Percentiles rank a stretch among this genome's conserved stretches.
These are phyloP conservation scores for Typha latifolia DNA, from an alignment of 176 grass and related monocot species.

Conservation along the genomic window DNA sequence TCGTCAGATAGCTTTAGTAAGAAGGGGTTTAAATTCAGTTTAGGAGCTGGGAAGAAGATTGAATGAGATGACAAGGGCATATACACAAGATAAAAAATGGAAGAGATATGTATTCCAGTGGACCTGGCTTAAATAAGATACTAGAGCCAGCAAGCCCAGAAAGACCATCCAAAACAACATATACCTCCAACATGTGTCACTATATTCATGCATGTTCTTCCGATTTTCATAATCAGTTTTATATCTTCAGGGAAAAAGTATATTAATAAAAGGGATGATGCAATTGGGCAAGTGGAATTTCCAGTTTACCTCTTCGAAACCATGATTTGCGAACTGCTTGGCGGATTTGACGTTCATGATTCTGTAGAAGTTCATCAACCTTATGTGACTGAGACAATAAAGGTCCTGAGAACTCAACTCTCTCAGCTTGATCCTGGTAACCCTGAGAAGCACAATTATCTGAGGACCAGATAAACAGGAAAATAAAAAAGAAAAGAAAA, in stretches of 20 bases:
- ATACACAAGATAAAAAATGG: no score
- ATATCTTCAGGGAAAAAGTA: neutral
- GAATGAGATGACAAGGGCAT: no score
- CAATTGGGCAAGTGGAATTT: neutral
- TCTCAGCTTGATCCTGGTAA: conserved; percentile 42
- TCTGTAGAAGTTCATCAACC: conserved; percentile 84
- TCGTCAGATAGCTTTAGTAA: no score
- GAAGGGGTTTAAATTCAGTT: no score
- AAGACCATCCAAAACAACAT: no score
- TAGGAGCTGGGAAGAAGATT: no score
- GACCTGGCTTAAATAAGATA: no score
- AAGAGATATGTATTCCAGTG: no score
- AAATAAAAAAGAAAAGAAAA: conserved; percentile 16
- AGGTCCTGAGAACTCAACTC: conserved; percentile 84
- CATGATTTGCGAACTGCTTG: conserved; percentile 73
- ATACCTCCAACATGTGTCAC: no score
- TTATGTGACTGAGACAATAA: conserved; percentile 65
- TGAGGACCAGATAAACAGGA: conserved; percentile 2
- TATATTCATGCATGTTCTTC: no score
- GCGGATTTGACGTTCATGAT: conserved; percentile 73
- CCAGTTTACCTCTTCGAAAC: conserved; percentile 64
- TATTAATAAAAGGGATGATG: neutral
- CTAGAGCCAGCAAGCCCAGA: no score
- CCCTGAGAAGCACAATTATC: conserved; percentile 20
- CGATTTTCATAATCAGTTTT: neutral